phyloP scores from a whole-genome alignment of 768 basidiomycete species.

The Tulasnella sp. region DNA sequence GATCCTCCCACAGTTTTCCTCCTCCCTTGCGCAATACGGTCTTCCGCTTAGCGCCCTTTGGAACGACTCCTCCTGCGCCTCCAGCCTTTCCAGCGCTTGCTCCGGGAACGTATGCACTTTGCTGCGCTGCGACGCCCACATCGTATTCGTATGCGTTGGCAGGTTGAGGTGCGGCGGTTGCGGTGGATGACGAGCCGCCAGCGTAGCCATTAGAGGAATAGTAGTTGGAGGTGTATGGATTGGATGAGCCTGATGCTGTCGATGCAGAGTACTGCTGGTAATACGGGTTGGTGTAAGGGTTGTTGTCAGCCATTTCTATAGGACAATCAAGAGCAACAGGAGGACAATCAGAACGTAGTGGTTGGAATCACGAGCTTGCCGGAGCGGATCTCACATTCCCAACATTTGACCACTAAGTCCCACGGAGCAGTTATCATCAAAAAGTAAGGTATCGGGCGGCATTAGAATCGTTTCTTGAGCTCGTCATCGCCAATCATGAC shows the following conservation, averaged over 20 bases:
- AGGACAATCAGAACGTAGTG: neutral
- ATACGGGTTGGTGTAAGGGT: conserved; percentile 17
- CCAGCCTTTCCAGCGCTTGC: conserved; percentile 84
- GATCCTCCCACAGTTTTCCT: conserved; percentile 98
- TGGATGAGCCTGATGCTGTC: conserved; percentile 14
- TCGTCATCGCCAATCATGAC: neutral
- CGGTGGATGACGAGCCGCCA: neutral
- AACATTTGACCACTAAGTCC: neutral
- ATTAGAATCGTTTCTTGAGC: conserved; percentile 7
- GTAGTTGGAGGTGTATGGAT: conserved; percentile 14
- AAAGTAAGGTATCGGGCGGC: conserved; percentile 3
- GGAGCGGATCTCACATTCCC: neutral
- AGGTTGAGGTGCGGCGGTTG: conserved; percentile 46
- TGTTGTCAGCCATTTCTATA: conserved; percentile 11
- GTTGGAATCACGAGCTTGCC: neutral
- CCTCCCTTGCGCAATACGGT: conserved; percentile 93
- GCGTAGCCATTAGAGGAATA: conserved; percentile 1
- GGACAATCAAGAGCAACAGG: neutral
- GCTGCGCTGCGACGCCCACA: conserved; percentile 80
- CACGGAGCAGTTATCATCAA: conserved; percentile 9
- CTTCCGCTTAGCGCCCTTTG: conserved; percentile 81
- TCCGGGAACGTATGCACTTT: conserved; percentile 85
- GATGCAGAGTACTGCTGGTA: conserved; percentile 24
- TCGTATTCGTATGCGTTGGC: conserved; percentile 90
- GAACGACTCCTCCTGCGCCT: conserved; percentile 72